A percentile compares a stretch with the other conserved stretches of the same genome.
Conservation (phyloP, 441 rosid species). For the Flueggea neowawraea region DNA sequence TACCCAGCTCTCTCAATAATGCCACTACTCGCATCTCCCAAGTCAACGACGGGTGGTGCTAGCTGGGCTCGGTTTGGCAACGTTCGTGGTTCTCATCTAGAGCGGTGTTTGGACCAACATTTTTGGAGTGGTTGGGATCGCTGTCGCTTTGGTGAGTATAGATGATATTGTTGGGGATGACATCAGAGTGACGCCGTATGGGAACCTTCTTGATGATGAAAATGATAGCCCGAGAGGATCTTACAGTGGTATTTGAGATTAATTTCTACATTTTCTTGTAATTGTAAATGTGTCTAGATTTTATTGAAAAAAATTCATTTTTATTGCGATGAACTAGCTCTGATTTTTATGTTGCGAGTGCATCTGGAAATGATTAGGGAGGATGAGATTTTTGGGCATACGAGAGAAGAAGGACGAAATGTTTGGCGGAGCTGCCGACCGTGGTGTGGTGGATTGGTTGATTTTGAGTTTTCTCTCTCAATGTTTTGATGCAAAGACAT, state of each 20-base stretch:
- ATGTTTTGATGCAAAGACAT: no score
- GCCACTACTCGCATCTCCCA: no score
- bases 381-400: constrained; percentile 32
- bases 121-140: constrained; percentile 32
- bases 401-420: constrained; percentile 38
- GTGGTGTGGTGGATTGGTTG: constrained; percentile 20
- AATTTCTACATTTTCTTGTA: no score
- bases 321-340: no score
- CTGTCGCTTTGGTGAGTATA: constrained; percentile 44
- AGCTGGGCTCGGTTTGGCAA: constrained; percentile 31
- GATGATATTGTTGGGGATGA: constrained; percentile 66
- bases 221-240: constrained; percentile 35
- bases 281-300: no score
- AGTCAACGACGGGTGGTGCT: constrained; percentile 21
- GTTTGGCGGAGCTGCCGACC: constrained; percentile 41
- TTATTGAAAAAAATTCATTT: no score
- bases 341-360: no score
- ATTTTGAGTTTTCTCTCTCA: no score
- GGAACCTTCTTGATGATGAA: constrained; percentile 45
- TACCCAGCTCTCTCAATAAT: no score
- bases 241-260: constrained; percentile 33
- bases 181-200: constrained; percentile 48
- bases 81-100: constrained; percentile 37
- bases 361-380: neutral
- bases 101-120: constrained; percentile 57